Base-by-base conservation (phyloP, 2,329 filamentous ascomycete species). In the Alternaria solani region DNA sequence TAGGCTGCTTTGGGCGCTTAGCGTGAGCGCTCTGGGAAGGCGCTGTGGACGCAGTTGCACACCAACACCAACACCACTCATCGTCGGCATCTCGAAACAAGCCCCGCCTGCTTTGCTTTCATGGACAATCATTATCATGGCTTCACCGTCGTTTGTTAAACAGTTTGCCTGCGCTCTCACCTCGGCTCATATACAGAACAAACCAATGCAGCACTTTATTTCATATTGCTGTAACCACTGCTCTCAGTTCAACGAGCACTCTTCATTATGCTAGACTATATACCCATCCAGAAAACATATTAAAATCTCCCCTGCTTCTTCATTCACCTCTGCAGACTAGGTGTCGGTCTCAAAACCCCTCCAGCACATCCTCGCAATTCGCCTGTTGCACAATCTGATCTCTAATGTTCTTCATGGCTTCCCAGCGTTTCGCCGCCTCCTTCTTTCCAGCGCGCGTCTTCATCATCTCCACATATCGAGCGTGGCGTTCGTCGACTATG, bases 371-470 rank as follows among this genome's bases (percentile, higher is more conserved):
- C 3, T 57, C 59, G 14, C 64, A 62, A 52, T 68, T 51, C 7
- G 55, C 62, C 32, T 69, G 58, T 18, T 32, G 26, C 28, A 62
- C n/a, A 12, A 47, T 47, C 42, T 46, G 41, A 5, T 46, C 16
- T 7, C 41, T 56, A 8, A 67, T 62, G n/a, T 56, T 18, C 38
- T 46, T 16, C 63, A 67, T 70, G 47, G 47, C 46, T n/a, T 28
- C 43, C 65, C 61, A 68, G 38, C 60, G 53, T 42, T 51, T 52
- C 44, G 63, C 62, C 4, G 66, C 70, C 56, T 61, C 55, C 28
- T 60, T 59, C 54, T 41, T 59, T 6, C 67, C 71, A 4, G 38
- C 30, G 30, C 51, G 51, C 4, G 71, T 72, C 59, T 71, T 72
- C 67, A 72, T 69, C 44, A 65, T 38, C 5, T n/a, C 55, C 2